These are phyloP conservation scores for Aspergillus sp. DNA, from an alignment of 2,329 filamentous ascomycete genomes.

Conservation along the genomic window DNA sequence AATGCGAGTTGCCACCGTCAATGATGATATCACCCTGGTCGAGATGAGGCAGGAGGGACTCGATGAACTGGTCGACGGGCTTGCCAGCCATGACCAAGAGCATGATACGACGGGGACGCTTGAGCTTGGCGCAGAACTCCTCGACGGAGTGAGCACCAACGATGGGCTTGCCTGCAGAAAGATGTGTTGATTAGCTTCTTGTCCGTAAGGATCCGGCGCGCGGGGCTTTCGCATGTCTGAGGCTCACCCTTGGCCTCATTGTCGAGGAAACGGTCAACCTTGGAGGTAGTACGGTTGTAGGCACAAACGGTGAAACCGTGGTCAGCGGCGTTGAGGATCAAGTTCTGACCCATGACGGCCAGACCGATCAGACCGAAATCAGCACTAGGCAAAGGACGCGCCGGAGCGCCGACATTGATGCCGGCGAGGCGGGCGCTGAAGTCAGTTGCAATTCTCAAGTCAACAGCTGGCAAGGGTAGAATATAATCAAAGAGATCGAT, in stretches of 20 bases:
- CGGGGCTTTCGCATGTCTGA: too few relatives aligned
- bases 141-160: constrained; percentile 86
- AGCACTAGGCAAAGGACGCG: constrained; percentile 53
- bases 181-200: too few relatives aligned
- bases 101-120: constrained; percentile 95
- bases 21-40: constrained; percentile 95
- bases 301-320: constrained; percentile 94
- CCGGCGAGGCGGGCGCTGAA: constrained; percentile 66
- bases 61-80: constrained; percentile 98
- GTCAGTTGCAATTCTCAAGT: constrained; percentile 34
- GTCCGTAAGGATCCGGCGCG: too few relatives aligned
- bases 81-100: constrained; percentile 97
- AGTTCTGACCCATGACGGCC: constrained; percentile 83
- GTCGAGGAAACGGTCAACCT: constrained; percentile 88
- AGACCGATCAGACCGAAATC: constrained; percentile 89
- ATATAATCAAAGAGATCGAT: constrained; percentile 4
- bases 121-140: constrained; percentile 94
- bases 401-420: constrained; percentile 60
- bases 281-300: constrained; percentile 97
- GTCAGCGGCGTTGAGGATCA: constrained; percentile 84
- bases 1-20: constrained; percentile 98
- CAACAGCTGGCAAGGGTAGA: constrained; percentile 17
- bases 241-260: constrained; percentile 73
- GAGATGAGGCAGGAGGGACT: constrained; percentile 77
- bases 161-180: constrained; percentile 67